Evolutionary conservation across 2,329 filamentous ascomycete species (phyloP).

Genomic region (Pseudovirgaria hyperparasitica): DNA sequence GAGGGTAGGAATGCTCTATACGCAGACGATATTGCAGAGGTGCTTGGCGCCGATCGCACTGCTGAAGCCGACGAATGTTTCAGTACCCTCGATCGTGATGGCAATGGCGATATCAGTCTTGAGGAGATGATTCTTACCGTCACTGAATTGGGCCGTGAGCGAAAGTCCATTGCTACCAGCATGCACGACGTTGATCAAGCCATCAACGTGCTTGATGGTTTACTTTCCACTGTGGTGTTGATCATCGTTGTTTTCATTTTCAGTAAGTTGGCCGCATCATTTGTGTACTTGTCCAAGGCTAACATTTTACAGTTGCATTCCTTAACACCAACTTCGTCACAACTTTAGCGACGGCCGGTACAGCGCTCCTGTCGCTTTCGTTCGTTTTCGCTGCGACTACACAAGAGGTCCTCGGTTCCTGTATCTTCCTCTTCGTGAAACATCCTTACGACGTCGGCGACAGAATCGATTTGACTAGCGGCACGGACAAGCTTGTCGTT

Average conservation of each 20-base stretch:
- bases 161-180: slow-evolving; percentile 79
- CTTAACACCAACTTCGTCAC: slow-evolving; percentile 76
- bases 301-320: slow-evolving; percentile 52
- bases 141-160: slow-evolving; percentile 68
- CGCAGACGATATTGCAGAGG: slow-evolving; percentile 72
- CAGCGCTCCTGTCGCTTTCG: slow-evolving; percentile 83
- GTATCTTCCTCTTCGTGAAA: slow-evolving; percentile 98
- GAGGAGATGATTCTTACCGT: slow-evolving; percentile 91
- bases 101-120: slow-evolving; percentile 86
- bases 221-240: slow-evolving; percentile 70
- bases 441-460: slow-evolving; percentile 96
- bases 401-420: slow-evolving; percentile 93
- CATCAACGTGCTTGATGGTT: slow-evolving; percentile 76
- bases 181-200: slow-evolving; percentile 98
- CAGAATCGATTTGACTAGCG: slow-evolving; percentile 63
- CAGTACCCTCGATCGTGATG: slow-evolving; percentile 65
- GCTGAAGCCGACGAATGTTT: slow-evolving; percentile 81
- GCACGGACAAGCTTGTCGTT: slow-evolving; percentile 58
- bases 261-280: slow-evolving; percentile 34
- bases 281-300: slow-evolving; percentile 5
- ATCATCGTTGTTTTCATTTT: slow-evolving; percentile 77
- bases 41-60: slow-evolving; percentile 63
- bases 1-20: slow-evolving; percentile 74
- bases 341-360: slow-evolving; percentile 80
- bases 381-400: slow-evolving; percentile 89